These are phyloP conservation scores for Phytophthora boehmeriae DNA, from an alignment of 352 stramenopile species.

Conservation along the genomic window DNA sequence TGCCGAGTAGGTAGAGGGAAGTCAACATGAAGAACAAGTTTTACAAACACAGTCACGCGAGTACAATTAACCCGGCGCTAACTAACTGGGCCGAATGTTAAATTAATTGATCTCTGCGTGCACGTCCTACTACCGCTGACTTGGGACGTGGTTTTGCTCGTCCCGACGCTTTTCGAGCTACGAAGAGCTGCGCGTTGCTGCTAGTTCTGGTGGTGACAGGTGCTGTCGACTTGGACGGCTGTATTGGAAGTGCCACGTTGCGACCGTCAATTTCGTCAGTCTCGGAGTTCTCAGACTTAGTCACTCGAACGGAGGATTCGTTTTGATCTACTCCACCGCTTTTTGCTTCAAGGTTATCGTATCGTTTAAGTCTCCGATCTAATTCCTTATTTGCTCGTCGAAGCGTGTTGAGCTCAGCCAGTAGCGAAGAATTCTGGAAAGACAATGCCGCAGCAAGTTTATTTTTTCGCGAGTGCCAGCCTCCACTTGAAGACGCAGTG, in stretches of 20 bases:
- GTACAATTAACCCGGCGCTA: background rate
- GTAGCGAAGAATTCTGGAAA: conserved; percentile 69
- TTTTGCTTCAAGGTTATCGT: conserved; percentile 19
- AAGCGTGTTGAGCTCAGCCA: conserved; percentile 67
- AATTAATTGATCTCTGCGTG: conserved; percentile 14
- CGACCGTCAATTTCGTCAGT: conserved; percentile 32
- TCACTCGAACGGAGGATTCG: conserved; percentile 3
- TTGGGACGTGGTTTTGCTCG: conserved; percentile 27
- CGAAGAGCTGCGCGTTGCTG: conserved; percentile 15
- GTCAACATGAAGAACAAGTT: background rate
- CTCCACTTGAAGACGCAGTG: conserved; percentile 72
- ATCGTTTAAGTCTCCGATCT: conserved; percentile 41
- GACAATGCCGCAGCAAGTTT: conserved; percentile 75
- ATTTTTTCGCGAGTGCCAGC: conserved; percentile 62
- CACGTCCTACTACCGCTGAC: conserved; percentile 25
- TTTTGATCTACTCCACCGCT: conserved; percentile 5
- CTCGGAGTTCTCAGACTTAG: conserved; percentile 19
- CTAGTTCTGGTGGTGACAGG: conserved; percentile 6
- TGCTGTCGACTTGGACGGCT: background rate
- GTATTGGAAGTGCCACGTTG: background rate
- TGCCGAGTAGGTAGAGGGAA: background rate
- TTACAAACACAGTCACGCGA: background rate
- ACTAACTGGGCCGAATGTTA: too few relatives aligned
- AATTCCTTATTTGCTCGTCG: conserved; percentile 74
- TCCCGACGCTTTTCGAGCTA: background rate